These are phyloP conservation scores for Phytophthora fragariaefolia DNA, from an alignment of 352 stramenopile species.

Conservation along the genomic window DNA sequence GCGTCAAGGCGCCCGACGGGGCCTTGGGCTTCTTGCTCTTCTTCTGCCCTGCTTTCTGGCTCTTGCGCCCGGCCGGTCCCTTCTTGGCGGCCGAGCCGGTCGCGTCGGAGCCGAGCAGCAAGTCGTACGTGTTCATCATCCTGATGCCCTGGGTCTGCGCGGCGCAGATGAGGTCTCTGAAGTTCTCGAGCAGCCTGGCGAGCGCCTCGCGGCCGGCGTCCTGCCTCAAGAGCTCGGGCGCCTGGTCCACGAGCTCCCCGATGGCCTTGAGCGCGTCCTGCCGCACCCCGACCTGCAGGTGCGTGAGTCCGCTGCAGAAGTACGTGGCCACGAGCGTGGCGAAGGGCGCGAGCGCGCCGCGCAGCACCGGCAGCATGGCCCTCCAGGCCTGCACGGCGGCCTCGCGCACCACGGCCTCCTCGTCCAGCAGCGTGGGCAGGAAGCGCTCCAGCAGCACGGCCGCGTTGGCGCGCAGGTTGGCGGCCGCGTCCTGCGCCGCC, in stretches of 20 bases:
- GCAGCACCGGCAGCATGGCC: constrained; percentile 62
- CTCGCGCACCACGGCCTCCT: constrained; percentile 82
- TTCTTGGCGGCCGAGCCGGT: constrained; percentile 20
- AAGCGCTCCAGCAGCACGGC: constrained; percentile 81
- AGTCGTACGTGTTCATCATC: constrained; percentile 82
- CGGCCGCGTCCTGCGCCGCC: constrained; percentile 45
- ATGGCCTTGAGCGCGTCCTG: constrained; percentile 82
- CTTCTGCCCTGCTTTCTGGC: constrained; percentile 23
- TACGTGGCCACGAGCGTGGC: constrained; percentile 78
- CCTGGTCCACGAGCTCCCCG: constrained; percentile 62
- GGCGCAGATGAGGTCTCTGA: constrained; percentile 70
- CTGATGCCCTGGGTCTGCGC: constrained; percentile 73
- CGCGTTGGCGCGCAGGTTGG: constrained; percentile 77
- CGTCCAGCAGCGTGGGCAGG: constrained; percentile 73
- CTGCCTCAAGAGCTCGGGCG: constrained; percentile 60
- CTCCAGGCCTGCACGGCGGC: constrained; percentile 75
- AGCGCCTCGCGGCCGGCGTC: constrained; percentile 62
- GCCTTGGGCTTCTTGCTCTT: constrained; percentile 58
- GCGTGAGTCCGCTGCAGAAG: constrained; percentile 82
- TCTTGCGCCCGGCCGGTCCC: constrained; percentile 10
- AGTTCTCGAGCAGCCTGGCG: constrained; percentile 80
- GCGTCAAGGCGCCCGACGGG: constrained; percentile 47
- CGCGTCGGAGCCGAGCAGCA: constrained; percentile 41
- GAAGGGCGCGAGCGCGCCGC: constrained; percentile 63
- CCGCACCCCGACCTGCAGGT: constrained; percentile 77